Evolutionary conservation across 768 basidiomycete genomes (phyloP), one percentile per base, ranked within the genome.

Genomic region (Jaapia argillacea): DNA sequence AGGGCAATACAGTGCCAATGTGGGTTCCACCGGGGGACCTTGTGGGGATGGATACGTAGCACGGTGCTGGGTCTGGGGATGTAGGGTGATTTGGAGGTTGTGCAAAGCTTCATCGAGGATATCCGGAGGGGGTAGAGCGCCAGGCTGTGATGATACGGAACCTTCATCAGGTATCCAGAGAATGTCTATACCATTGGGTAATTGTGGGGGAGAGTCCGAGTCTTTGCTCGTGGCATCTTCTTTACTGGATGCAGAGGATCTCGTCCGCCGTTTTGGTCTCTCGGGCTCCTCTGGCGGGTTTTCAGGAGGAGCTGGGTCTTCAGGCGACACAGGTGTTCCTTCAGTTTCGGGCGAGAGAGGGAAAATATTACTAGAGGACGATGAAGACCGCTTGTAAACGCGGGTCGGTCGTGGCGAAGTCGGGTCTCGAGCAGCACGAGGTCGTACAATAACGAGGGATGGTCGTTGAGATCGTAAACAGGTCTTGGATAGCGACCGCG

Each of bases 1-100:
- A 4, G 92, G 93, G 49, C 85, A 89, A 59, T 87, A 90, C 4
- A 93, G 61, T 0, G 79, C 85, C n/a, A 93, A 65, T 0, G 85
- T 87, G 3, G 90, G 90, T 56, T 92, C 89, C 24, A 76, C 53
- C 0, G 74, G 71, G 22, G 75, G 67, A 13, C 73, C 75, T 4
- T 71, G 55, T 3, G 68, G 59, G 6, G 81, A 63, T 12, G 75
- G 46, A 60, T 79, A 81, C 0, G 77, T 66, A 10, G 86, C 79
- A 16, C 77, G 72, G 49, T 86, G 77, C 56, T 91, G 88, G 4
- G 80, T 82, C 59, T 85, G 79, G 2, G 89, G 85, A 59, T 88
- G 87, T 25, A 91, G 66, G 3, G 82, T 74, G 46, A 91, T 77
- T 45, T 81, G 72, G 5, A 90, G 58, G 49, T 88, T 86, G 46